Conservation (phyloP, 2,329 filamentous ascomycete species). For the Domatiomyces globalis region DNA sequence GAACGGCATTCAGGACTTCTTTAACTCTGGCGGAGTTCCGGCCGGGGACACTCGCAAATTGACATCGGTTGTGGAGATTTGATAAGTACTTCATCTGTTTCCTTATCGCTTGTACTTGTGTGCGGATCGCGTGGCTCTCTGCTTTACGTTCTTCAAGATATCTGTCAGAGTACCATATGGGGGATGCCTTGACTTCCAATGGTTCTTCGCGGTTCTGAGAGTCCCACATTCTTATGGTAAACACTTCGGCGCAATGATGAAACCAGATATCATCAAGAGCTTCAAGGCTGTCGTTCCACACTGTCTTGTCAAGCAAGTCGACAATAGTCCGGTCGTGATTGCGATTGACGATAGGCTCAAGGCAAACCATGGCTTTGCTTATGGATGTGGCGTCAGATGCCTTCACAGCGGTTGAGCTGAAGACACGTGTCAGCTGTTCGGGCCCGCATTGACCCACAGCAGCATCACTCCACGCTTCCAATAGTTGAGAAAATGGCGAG, state of each 20-base stretch:
- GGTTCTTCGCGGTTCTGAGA: slow-evolving; percentile 22
- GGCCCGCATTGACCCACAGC: slow-evolving; percentile 30
- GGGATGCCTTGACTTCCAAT: slow-evolving; percentile 38
- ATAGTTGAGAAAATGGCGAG: slow-evolving; percentile 29
- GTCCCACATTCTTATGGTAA: slow-evolving; percentile 36
- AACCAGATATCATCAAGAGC: slow-evolving; percentile 34
- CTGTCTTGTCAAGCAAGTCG: slow-evolving; percentile 37
- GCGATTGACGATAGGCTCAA: slow-evolving; percentile 27
- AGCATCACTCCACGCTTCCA: slow-evolving; percentile 36
- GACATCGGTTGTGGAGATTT: slow-evolving; percentile 11
- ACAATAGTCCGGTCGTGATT: slow-evolving; percentile 35
- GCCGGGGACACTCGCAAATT: slow-evolving; percentile 8
- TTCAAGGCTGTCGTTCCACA: slow-evolving; percentile 32
- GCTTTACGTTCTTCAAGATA: slow-evolving; percentile 41
- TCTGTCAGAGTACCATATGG: slow-evolving; percentile 44
- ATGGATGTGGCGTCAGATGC: slow-evolving; percentile 17
- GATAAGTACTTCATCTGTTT: slow-evolving; percentile 11
- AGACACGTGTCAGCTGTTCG: slow-evolving; percentile 30
- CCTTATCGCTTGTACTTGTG: slow-evolving; percentile 20
- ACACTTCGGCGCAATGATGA: slow-evolving; percentile 37
- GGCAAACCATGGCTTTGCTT: slow-evolving; percentile 26
- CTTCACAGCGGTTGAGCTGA: slow-evolving; percentile 34
- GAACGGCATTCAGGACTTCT: slow-evolving; percentile 14
- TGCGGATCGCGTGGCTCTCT: slow-evolving; percentile 34
- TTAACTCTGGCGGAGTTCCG: slow-evolving; percentile 10